A percentile compares a stretch with the other conserved stretches of the same genome.
These are phyloP conservation scores for Globisporangium iwayamae DNA, from an alignment of 352 stramenopile species.

Conservation along the genomic window DNA sequence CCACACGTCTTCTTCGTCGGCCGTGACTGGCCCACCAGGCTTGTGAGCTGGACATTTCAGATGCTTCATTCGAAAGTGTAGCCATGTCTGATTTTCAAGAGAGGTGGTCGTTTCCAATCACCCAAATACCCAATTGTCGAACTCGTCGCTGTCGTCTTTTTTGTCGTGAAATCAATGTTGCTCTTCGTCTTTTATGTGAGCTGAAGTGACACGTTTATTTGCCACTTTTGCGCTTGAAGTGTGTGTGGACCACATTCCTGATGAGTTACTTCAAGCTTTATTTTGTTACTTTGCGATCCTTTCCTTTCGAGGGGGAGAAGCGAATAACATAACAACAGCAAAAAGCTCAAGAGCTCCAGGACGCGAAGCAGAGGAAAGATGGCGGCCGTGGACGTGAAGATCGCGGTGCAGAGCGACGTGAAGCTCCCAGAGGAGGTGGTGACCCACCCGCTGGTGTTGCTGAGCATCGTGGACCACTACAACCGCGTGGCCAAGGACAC, in stretches of 20 bases:
- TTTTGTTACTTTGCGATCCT: conserved; percentile 14
- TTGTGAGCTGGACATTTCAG: background rate
- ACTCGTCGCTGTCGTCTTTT: no score
- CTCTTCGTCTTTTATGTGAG: background rate
- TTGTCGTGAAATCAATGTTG: no score
- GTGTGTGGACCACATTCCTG: background rate
- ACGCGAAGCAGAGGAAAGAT: background rate
- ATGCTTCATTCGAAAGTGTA: background rate
- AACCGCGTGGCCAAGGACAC: conserved; percentile 98
- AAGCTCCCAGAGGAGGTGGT: conserved; percentile 91
- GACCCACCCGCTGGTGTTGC: conserved; percentile 98
- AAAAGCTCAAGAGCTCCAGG: background rate
- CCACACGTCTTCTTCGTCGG: background rate
- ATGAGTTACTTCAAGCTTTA: background rate
- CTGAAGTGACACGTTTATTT: background rate
- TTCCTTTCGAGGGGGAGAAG: background rate
- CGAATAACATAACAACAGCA: background rate
- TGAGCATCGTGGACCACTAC: conserved; percentile 99
- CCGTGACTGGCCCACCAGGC: background rate
- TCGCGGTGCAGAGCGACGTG: conserved; percentile 78
- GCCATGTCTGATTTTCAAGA: background rate
- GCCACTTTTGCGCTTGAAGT: background rate
- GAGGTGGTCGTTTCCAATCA: background rate
- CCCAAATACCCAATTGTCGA: background rate
- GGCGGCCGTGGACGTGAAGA: conserved; percentile 30